Percentiles rank a stretch among this genome's conserved stretches.
Conservation (phyloP, 371 early-diverging fungal species). For the Rhizopus arrhizus region DNA sequence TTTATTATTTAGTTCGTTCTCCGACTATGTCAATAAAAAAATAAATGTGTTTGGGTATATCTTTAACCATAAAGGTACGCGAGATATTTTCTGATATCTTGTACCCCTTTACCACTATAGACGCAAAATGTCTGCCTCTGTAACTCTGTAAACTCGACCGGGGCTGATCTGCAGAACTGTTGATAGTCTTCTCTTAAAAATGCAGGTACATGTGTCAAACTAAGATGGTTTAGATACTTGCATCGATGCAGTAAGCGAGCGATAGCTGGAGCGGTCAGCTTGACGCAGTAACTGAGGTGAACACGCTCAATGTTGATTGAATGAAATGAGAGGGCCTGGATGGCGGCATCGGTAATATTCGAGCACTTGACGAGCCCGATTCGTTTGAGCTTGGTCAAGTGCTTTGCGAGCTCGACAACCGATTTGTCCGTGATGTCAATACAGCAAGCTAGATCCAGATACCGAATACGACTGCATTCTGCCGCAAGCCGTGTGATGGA, state of each 20-base stretch:
- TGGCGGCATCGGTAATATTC: constrained; percentile 59
- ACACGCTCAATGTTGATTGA: constrained; percentile 60
- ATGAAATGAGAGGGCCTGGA: constrained; percentile 53
- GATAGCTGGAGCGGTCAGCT: constrained; percentile 53
- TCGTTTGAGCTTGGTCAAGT: constrained; percentile 57
- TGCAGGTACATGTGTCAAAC: constrained; percentile 62
- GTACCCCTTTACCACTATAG: constrained; percentile 61
- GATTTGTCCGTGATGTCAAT: constrained; percentile 57
- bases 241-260: constrained; percentile 55
- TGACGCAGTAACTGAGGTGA: constrained; percentile 61
- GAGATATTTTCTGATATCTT: constrained; percentile 47
- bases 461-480: constrained; percentile 62
- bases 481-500: constrained; percentile 53
- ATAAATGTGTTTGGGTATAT: not conserved
- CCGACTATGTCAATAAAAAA: not conserved
- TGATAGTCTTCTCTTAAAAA: constrained; percentile 59
- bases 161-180: constrained; percentile 58
- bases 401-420: constrained; percentile 52
- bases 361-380: constrained; percentile 67
- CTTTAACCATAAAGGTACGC: constrained; percentile 3
- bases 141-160: constrained; percentile 55
- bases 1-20: no score
- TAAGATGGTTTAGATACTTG: constrained; percentile 57
- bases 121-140: constrained; percentile 69
- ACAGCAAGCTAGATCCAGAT: constrained; percentile 67